phyloP scores from a whole-genome alignment of 257 asterid species.

The Nyctanthes arbortristis region DNA sequence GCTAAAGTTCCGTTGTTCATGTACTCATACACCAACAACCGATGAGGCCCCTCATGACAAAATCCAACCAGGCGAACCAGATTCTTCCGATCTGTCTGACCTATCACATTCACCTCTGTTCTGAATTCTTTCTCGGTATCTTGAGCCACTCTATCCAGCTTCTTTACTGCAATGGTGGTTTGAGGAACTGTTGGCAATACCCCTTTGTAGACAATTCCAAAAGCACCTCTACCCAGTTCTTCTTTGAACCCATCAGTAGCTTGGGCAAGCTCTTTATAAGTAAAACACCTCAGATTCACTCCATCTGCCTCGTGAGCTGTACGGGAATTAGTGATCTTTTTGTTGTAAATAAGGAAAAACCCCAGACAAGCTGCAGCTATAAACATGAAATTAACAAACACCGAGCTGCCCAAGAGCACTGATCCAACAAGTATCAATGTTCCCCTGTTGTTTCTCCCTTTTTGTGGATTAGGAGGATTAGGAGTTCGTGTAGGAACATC shows the following conservation, averaged over 20 bases:
- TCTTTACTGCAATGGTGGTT: conserved; percentile 49
- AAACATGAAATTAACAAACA: conserved; percentile 39
- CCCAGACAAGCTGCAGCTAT: conserved; percentile 28
- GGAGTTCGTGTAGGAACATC: conserved; percentile 30
- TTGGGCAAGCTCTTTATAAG: conserved; percentile 42
- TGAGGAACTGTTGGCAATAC: conserved; percentile 1
- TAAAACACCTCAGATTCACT: conserved; percentile 31
- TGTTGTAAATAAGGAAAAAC: conserved; percentile 23
- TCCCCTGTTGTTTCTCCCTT: conserved; percentile 10
- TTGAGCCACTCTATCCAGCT: conserved; percentile 37
- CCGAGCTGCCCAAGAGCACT: conserved; percentile 50
- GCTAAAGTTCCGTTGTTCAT: conserved; percentile 52
- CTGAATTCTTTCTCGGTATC: conserved; percentile 64
- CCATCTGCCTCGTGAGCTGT: not conserved
- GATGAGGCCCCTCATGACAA: conserved; percentile 48
- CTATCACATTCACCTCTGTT: conserved; percentile 53
- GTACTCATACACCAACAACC: conserved; percentile 45
- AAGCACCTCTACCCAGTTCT: conserved; percentile 61
- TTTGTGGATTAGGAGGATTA: not conserved
- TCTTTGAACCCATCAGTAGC: conserved; percentile 46
- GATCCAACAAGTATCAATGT: conserved; percentile 37
- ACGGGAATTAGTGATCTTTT: not conserved
- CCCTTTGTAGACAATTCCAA: conserved; percentile 65
- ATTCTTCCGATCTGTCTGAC: conserved; percentile 68
- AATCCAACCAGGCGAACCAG: conserved; percentile 55